Percentiles rank a stretch among this genome's conserved stretches.
Evolutionary conservation across 805 yeast species (phyloP).

Genomic region (Yamadazyma ubonensis): DNA sequence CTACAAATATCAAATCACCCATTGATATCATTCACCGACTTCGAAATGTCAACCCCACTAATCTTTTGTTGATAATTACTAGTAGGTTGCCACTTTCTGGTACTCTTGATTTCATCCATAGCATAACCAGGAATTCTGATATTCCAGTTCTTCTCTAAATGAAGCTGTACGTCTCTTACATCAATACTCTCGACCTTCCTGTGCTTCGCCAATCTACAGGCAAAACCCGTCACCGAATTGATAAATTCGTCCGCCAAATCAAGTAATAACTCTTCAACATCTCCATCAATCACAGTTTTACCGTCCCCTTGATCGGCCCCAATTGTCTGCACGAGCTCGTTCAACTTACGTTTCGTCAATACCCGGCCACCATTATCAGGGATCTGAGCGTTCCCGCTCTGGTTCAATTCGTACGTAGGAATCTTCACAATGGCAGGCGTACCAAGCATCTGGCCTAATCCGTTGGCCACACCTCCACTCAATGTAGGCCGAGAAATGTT

Average conservation of each 20-base stretch:
- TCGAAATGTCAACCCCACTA: constrained; percentile 64
- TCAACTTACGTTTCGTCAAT: constrained; percentile 81
- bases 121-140: constrained; percentile 91
- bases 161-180: constrained; percentile 85
- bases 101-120: constrained; percentile 82
- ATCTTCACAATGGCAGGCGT: constrained; percentile 73
- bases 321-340: constrained; percentile 79
- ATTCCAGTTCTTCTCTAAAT: constrained; percentile 79
- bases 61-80: constrained; percentile 62
- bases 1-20: constrained; percentile 5
- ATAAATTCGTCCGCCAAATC: constrained; percentile 97
- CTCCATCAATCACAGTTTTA: constrained; percentile 89
- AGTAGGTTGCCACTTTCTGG: constrained; percentile 70
- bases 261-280: constrained; percentile 84
- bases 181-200: constrained; percentile 85
- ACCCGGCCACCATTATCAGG: constrained; percentile 72
- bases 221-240: constrained; percentile 84
- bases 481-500: constrained; percentile 66
- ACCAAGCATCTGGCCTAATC: constrained; percentile 59
- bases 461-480: constrained; percentile 79
- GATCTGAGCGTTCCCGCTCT: constrained; percentile 26
- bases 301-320: constrained; percentile 90
- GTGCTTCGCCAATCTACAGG: constrained; percentile 93
- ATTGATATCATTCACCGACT: constrained; percentile 52
- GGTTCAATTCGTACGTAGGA: constrained; percentile 72